phyloP scores from a whole-genome alignment of 768 basidiomycete species.

The Leucosporidium scottii region DNA sequence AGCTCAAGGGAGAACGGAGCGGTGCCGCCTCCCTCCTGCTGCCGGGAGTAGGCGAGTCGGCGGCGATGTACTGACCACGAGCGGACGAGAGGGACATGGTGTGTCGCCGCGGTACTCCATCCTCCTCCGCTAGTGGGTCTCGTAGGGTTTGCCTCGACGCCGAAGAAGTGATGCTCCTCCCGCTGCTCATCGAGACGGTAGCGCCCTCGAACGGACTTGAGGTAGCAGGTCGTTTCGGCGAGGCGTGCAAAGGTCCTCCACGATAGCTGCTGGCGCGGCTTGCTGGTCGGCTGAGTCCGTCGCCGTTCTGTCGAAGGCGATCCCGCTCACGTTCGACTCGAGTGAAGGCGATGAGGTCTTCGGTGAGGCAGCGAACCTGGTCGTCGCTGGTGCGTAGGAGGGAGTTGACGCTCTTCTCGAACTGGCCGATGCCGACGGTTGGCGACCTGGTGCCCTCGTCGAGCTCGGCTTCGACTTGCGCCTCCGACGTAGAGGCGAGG shows the following conservation, averaged over 20 bases:
- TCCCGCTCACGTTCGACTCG: conserved; percentile 7
- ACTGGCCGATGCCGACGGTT: background rate
- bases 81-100: background rate
- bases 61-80: background rate
- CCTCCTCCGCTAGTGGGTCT: background rate
- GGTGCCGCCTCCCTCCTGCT: background rate
- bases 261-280: conserved; percentile 12
- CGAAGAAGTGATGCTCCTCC: background rate
- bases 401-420: conserved; percentile 23
- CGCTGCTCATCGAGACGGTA: conserved; percentile 24
- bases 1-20: background rate
- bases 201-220: conserved; percentile 9
- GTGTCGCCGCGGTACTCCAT: conserved; percentile 1
- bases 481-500: background rate
- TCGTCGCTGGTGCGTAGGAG: conserved; percentile 29
- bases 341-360: conserved; percentile 13
- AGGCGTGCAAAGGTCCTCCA: background rate
- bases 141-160: background rate
- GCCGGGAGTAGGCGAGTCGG: background rate
- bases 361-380: conserved; percentile 25
- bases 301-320: conserved; percentile 6
- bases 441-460: background rate
- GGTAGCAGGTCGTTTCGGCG: conserved; percentile 16
- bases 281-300: conserved; percentile 2
- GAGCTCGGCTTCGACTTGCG: conserved; percentile 25